Evolutionary conservation across 2,329 filamentous ascomycete genomes (phyloP).

Genomic region (Acrodontium crateriforme): DNA sequence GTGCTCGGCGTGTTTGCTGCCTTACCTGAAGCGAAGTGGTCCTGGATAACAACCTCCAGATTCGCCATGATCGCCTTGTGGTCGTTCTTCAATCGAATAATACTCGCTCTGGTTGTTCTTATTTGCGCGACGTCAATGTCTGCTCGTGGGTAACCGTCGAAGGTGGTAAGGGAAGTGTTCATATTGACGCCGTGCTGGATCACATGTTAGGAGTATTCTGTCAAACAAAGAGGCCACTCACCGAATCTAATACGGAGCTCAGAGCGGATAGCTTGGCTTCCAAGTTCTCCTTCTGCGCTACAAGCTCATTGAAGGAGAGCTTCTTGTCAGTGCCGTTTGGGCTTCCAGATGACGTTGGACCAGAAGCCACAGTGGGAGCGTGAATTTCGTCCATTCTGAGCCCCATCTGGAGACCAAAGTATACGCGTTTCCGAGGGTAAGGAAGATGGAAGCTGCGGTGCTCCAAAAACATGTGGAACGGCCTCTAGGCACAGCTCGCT

Average conservation of each 20-base stretch:
- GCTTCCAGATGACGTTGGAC: slow-evolving; percentile 40
- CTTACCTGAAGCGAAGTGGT: slow-evolving; percentile 54
- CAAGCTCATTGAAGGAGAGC: slow-evolving; percentile 63
- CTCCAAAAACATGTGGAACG: too few species aligned
- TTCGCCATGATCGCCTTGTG: slow-evolving; percentile 76
- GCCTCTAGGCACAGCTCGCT: too few species aligned
- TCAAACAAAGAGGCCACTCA: slow-evolving; percentile 29
- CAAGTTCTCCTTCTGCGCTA: slow-evolving; percentile 67
- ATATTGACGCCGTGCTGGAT: slow-evolving; percentile 83
- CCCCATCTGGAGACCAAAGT: slow-evolving; percentile 37
- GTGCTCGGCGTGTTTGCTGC: too few species aligned
- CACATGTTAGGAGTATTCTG: neutral
- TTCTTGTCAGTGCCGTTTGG: slow-evolving; percentile 36
- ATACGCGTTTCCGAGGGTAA: too few species aligned
- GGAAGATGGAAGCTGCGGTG: too few species aligned
- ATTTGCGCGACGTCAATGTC: slow-evolving; percentile 95
- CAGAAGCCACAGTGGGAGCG: slow-evolving; percentile 60
- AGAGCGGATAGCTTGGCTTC: slow-evolving; percentile 80
- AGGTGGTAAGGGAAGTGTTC: slow-evolving; percentile 73
- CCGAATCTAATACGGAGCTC: slow-evolving; percentile 75
- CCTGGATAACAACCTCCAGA: slow-evolving; percentile 77
- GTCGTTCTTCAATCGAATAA: slow-evolving; percentile 82
- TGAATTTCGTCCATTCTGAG: slow-evolving; percentile 54
- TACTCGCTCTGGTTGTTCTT: slow-evolving; percentile 79
- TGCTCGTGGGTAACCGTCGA: slow-evolving; percentile 81